These are phyloP conservation scores for Ceratocystis huliohia DNA, from an alignment of 2,329 filamentous ascomycete genomes.

Conservation along the genomic window DNA sequence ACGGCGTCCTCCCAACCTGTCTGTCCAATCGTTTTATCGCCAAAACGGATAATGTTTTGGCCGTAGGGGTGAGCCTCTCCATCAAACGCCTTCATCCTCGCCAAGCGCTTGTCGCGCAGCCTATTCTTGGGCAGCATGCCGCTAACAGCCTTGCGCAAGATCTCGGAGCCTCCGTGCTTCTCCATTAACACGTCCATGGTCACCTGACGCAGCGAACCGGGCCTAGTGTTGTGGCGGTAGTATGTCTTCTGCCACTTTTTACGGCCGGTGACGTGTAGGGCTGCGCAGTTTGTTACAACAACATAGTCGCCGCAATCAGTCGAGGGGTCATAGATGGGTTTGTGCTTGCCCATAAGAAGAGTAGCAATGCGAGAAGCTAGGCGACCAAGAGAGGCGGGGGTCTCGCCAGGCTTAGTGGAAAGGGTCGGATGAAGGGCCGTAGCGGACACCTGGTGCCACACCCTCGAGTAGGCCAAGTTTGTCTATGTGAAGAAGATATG, in stretches of 20 bases:
- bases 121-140: constrained; percentile 98
- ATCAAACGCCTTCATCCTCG: constrained; percentile 88
- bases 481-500: constrained; percentile 45
- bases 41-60: constrained; percentile 68
- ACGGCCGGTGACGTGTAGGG: constrained; percentile 76
- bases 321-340: constrained; percentile 92
- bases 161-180: constrained; percentile 86
- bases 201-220: constrained; percentile 73
- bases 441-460: constrained; percentile 81
- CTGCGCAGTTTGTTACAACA: constrained; percentile 78
- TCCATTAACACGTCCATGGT: constrained; percentile 92
- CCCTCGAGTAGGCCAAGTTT: constrained; percentile 85
- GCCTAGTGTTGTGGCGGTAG: constrained; percentile 85
- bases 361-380: constrained; percentile 77
- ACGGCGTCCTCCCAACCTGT: constrained; percentile 42
- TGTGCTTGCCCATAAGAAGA: constrained; percentile 95
- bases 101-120: constrained; percentile 74
- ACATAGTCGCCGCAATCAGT: constrained; percentile 99
- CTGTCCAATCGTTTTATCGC: constrained; percentile 43
- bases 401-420: constrained; percentile 43
- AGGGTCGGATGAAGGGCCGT: constrained; percentile 51
- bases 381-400: constrained; percentile 72
- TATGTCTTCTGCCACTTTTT: constrained; percentile 93
- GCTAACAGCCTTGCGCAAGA: constrained; percentile 79
- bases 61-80: constrained; percentile 85